These are phyloP conservation scores for Lodderomyces metapsilosis DNA, from an alignment of 1,139 yeast species.

Conservation along the genomic window DNA sequence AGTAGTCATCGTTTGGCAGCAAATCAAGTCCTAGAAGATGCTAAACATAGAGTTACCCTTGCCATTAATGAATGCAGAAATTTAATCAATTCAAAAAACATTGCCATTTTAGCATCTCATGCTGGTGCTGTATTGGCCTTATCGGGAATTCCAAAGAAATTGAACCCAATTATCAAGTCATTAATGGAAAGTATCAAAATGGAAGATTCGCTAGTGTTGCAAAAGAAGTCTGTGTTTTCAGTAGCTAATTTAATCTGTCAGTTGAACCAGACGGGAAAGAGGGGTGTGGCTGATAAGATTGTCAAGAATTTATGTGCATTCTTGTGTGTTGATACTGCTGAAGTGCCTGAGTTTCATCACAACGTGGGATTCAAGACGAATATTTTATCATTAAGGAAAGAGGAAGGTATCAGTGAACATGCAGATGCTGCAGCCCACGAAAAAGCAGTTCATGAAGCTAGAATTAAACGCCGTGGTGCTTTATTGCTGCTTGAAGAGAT, in stretches of 20 bases:
- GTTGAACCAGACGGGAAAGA: conserved; percentile 57
- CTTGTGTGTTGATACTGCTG: conserved; percentile 91
- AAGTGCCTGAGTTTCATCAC: conserved; percentile 87
- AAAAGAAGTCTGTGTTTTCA: conserved; percentile 67
- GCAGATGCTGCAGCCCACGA: conserved; percentile 65
- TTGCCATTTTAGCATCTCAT: conserved; percentile 67
- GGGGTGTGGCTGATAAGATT: conserved; percentile 80
- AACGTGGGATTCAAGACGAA: conserved; percentile 55
- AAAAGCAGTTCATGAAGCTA: conserved; percentile 68
- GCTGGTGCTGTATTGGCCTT: conserved; percentile 72
- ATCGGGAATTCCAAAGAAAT: conserved; percentile 72
- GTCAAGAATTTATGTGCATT: conserved; percentile 90
- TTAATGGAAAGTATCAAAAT: conserved; percentile 90
- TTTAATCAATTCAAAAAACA: conserved; percentile 53
- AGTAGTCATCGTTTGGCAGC: conserved; percentile 73
- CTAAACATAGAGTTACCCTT: conserved; percentile 61
- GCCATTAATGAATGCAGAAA: conserved; percentile 71
- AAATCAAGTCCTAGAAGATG: conserved; percentile 75
- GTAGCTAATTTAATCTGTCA: conserved; percentile 62
- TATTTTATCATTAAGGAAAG: conserved; percentile 76
- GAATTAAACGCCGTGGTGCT: conserved; percentile 82
- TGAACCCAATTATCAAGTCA: conserved; percentile 85
- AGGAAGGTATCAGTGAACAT: conserved; percentile 70
- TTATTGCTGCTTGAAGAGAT: conserved; percentile 64
- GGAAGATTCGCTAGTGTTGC: conserved; percentile 68